Evolutionary conservation across 225 moss, liverwort and hornwort species (phyloP).

Genomic region (Sphagnum tenellum): DNA sequence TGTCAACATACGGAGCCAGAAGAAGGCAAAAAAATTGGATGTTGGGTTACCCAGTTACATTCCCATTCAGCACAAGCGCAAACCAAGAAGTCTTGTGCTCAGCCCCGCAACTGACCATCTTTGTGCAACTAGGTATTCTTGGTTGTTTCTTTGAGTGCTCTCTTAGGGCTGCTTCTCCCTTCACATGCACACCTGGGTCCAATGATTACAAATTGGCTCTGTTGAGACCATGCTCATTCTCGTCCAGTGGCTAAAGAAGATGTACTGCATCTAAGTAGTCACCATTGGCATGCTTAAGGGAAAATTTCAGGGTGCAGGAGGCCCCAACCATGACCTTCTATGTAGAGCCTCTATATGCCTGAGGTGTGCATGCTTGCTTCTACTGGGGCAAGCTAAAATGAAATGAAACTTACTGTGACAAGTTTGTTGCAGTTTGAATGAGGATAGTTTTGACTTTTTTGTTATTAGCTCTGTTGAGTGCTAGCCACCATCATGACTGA

Average conservation of each 20-base stretch:
- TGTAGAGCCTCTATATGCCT: too few species aligned
- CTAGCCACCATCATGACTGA: too few species aligned
- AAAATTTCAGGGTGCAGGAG: background rate
- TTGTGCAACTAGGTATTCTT: conserved; percentile 46
- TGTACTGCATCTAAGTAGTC: background rate
- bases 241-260: background rate
- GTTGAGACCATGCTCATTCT: too few species aligned
- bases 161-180: conserved; percentile 4
- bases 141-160: conserved; percentile 3
- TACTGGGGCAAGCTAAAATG: too few species aligned
- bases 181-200: background rate
- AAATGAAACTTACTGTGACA: too few species aligned
- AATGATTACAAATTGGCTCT: too few species aligned
- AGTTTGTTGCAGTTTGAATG: too few species aligned
- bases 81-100: conserved; percentile 57
- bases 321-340: background rate
- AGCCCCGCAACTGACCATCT: conserved; percentile 54
- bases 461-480: too few species aligned
- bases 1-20: conserved; percentile 24
- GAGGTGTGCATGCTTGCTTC: too few species aligned
- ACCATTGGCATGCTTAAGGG: background rate
- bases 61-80: conserved; percentile 40
- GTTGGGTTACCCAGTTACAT: conserved; percentile 32
- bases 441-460: too few species aligned
- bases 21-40: conserved; percentile 21